Evolutionary conservation across 1,139 yeast genomes (phyloP), one percentile per base, ranked within the genome.

Genomic region (Nematodospora anomalae): DNA sequence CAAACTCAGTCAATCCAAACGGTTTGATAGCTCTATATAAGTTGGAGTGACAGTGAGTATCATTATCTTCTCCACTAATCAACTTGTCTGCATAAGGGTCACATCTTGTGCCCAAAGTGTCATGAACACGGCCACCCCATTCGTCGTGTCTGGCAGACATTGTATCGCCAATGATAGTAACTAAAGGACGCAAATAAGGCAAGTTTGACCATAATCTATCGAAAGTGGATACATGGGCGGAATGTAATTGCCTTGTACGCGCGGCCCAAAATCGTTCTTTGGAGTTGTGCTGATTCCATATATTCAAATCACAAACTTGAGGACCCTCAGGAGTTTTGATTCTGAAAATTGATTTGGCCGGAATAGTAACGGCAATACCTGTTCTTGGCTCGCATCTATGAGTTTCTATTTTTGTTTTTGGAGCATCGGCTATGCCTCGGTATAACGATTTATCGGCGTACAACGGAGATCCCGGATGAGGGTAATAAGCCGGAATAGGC

Each of bases 181-280:
- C 75, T 58, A 80, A 56, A 1, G 86, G 87, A 38, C 86, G 62
- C 49, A 80, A 61, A 43, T 70, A 80, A 5, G 86, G 86, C 46
- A 80, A 63, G 43, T 67, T 74, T 16, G 84, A 79, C 83, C 85
- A 80, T 43, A 80, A 61, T 22, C 84, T 62, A 55, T 80, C 86
- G 49, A 64, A 74, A 9, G 77, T 76, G 11, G 79, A 70, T 18
- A 80, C 83, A 55, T 80, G 86, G 3, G 83, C 76, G n/a, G 79
- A 71, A 46, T 80, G 84, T 41, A 80, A 60, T 54, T 80, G 86
- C 52, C 86, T 67, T 1, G 84, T 79, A 50, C 86, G 64, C 6
- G 84, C 74, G 8, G 86, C 86, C 86, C 86, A 80, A 52, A 80
- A 69, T 42, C 81, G 59, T 51, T 80, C 86, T 42, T 83, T 61